Percentiles rank a stretch among this genome's conserved stretches.
Conservation (phyloP, 2,329 filamentous ascomycete species). For the Zymoseptoria pseudotritici region DNA sequence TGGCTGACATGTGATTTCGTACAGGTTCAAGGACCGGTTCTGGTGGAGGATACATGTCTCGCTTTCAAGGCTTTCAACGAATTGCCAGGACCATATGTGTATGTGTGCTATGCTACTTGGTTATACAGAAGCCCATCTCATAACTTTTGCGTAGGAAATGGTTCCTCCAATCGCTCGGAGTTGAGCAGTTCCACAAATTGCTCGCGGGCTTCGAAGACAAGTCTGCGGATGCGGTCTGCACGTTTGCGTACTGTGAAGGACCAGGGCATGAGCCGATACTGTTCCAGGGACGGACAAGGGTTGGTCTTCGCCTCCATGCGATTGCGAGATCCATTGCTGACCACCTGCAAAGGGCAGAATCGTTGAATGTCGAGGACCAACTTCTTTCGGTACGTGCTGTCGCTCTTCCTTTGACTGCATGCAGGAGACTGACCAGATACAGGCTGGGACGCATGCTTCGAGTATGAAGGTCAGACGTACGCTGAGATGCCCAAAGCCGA, state of each 20-base stretch:
- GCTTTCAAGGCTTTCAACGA: slow-evolving; percentile 86
- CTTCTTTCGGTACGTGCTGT: slow-evolving; percentile 64
- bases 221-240: slow-evolving; percentile 86
- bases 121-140: neutral
- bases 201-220: slow-evolving; percentile 86
- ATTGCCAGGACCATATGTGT: slow-evolving; percentile 97
- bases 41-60: slow-evolving; percentile 92
- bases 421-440: neutral
- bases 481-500: slow-evolving; percentile 86
- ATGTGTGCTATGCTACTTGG: slow-evolving; percentile 29
- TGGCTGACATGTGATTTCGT: neutral
- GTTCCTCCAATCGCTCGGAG: slow-evolving; percentile 79
- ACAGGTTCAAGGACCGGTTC: slow-evolving; percentile 74
- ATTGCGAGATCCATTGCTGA: slow-evolving; percentile 5
- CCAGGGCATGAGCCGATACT: slow-evolving; percentile 76
- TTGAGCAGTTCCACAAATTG: slow-evolving; percentile 80
- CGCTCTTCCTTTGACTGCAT: neutral
- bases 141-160: slow-evolving; percentile 61
- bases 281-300: slow-evolving; percentile 84
- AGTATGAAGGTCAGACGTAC: slow-evolving; percentile 85
- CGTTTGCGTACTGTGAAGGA: slow-evolving; percentile 83
- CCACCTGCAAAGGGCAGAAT: slow-evolving; percentile 57
- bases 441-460: slow-evolving; percentile 97
- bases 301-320: slow-evolving; percentile 36
- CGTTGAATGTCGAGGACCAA: slow-evolving; percentile 72